A percentile compares a stretch with the other conserved stretches of the same genome.
phyloP scores from a whole-genome alignment of 2,329 filamentous ascomycete species.

The Sporothrix inflata region DNA sequence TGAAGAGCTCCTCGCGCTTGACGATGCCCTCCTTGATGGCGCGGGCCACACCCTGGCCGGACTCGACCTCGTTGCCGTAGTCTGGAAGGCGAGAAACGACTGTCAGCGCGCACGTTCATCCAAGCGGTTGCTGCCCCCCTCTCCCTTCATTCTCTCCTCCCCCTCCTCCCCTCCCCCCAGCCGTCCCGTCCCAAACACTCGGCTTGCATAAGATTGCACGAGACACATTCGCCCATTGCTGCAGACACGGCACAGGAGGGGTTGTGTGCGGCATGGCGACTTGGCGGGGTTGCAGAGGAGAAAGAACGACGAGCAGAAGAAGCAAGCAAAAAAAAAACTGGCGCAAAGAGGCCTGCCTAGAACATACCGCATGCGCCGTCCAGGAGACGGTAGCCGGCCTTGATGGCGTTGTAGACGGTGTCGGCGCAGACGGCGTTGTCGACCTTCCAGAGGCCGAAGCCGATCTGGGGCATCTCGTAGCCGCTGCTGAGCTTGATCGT shows the following conservation, averaged over 20 bases:
- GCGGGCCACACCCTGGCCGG: conserved; percentile 74
- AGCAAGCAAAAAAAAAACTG: background rate
- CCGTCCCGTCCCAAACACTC: conserved; percentile 21
- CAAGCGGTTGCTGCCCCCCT: background rate
- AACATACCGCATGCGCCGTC: conserved; percentile 63
- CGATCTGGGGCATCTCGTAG: conserved; percentile 73
- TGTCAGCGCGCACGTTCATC: background rate
- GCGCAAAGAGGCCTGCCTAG: background rate
- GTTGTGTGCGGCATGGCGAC: background rate
- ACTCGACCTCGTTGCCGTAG: conserved; percentile 82
- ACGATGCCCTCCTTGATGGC: conserved; percentile 81
- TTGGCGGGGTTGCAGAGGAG: conserved; percentile 24
- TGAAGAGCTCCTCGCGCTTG: conserved; percentile 85
- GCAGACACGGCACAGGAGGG: conserved; percentile 26
- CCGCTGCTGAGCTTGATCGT: conserved; percentile 65
- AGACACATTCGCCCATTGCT: background rate
- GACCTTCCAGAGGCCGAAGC: conserved; percentile 84
- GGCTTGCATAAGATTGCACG: conserved; percentile 18
- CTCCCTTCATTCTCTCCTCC: background rate
- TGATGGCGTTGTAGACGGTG: conserved; percentile 75
- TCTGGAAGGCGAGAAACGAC: conserved; percentile 53
- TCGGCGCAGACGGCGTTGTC: conserved; percentile 73
- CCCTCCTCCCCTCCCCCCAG: background rate
- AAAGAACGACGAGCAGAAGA: background rate
- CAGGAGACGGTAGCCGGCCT: conserved; percentile 63